Base-by-base conservation (phyloP, 2,329 filamentous ascomycete genomes). In the Zymoseptoria brevis region DNA sequence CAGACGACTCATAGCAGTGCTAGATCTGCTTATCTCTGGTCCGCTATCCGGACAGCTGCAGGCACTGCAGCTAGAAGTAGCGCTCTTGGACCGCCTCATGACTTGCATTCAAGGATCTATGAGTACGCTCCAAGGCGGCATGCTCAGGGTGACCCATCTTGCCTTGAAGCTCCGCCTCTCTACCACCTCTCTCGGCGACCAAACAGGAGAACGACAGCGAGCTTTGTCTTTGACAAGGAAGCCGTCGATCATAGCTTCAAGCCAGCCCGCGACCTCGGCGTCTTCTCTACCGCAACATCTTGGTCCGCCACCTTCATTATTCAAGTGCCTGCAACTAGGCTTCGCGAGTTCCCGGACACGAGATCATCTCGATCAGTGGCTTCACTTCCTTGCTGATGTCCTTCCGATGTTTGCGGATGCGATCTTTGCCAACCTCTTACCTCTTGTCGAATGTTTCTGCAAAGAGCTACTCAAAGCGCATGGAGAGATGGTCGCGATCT, bases 401-500 rank as follows among this genome's bases (percentile, higher is more conserved):
- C 77, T 99, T 29, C 90, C 92, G 0, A 80, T 96, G 13, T 96
- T 96, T 73, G 83, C 88, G 0, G 86, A 89, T 50, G 85, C 87
- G 4, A 90, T 96, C 52, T 96, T 96, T 71, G 89, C 96, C 70
- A 88, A 94, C 55, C 77, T 99, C 35, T 86, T 99, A 56, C 94
- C 91, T 9, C 79, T 99, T 2, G 92, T 96, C 1, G 92, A 94
- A 73, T 95, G 90, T 30, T 81, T 99, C 50, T 96, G 92, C 71
- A 80, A 80, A 59, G 87, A 96, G 71, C 87, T 96, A 53, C 83
- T 81, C 50, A 74, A 76, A 54, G 88, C 87, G 0, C 96, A 96
- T 72, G 77, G 82, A 21, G 83, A 84, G 52, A 79, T 97, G 5
- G 85, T 87, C 66, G 75, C 74, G 8, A 83, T 85, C 0, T 93